Conservation (phyloP, 2,329 filamentous ascomycete genomes). For the Ascochyta fabae region DNA sequence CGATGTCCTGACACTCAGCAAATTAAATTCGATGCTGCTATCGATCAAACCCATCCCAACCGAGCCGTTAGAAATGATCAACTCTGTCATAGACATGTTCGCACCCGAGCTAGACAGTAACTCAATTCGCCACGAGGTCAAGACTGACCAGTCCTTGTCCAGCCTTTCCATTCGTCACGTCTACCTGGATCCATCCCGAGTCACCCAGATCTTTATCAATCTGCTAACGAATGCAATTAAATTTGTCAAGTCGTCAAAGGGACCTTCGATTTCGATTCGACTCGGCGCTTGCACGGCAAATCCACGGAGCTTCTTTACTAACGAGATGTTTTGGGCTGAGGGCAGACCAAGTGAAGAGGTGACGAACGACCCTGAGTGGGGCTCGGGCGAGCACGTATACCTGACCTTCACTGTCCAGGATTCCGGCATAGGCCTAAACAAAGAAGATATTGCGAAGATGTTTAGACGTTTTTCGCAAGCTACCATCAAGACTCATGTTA, state of each 20-base stretch:
- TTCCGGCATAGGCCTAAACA: neutral
- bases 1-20: constrained; percentile 54
- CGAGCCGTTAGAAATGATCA: constrained; percentile 39
- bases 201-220: constrained; percentile 77
- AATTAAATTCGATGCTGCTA: constrained; percentile 51
- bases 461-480: constrained; percentile 35
- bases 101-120: constrained; percentile 37
- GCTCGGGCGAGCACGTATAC: constrained; percentile 21
- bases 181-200: constrained; percentile 49
- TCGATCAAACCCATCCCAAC: constrained; percentile 48
- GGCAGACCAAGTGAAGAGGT: neutral
- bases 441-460: constrained; percentile 3
- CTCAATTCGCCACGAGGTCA: constrained; percentile 30
- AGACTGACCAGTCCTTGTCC: constrained; percentile 43
- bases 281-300: constrained; percentile 36
- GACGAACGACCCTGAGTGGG: constrained; percentile 10
- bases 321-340: constrained; percentile 27
- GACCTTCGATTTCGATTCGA: constrained; percentile 42
- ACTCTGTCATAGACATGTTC: constrained; percentile 41
- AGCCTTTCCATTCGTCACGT: constrained; percentile 45
- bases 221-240: constrained; percentile 64
- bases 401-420: constrained; percentile 7
- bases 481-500: constrained; percentile 31
- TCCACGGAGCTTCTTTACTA: constrained; percentile 23
- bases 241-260: constrained; percentile 43